These are phyloP conservation scores for Senna tora DNA, from an alignment of 306 rosid species.

Conservation along the genomic window DNA sequence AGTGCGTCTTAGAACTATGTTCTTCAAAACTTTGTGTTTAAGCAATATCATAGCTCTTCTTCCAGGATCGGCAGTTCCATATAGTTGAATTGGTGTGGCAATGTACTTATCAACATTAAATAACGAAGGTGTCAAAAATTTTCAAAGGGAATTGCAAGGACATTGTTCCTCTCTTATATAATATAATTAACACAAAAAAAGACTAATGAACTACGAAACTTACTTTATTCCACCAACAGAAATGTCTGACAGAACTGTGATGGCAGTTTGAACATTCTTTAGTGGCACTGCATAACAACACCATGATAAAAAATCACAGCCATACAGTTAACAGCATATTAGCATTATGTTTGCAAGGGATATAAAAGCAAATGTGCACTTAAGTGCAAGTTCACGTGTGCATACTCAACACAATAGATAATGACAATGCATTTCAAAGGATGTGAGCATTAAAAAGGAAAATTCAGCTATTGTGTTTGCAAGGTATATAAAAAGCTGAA, in stretches of 20 bases:
- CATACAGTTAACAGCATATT: slow-evolving; percentile 25
- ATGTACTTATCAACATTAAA: slow-evolving; percentile 56
- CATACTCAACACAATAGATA: slow-evolving; percentile 10
- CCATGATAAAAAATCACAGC: slow-evolving; percentile 7
- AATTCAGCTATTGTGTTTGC: no score
- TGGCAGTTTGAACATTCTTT: slow-evolving; percentile 63
- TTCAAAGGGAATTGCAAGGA: slow-evolving; percentile 17
- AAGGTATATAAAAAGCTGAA: no score
- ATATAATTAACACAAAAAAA: slow-evolving; percentile 18
- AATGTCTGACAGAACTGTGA: slow-evolving; percentile 83
- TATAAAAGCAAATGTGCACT: not conserved
- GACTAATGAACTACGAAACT: slow-evolving; percentile 42
- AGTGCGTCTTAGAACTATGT: slow-evolving; percentile 78
- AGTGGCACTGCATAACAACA: slow-evolving; percentile 57
- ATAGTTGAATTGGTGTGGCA: slow-evolving; percentile 65
- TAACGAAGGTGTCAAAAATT: slow-evolving; percentile 25
- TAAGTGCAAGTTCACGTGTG: not conserved
- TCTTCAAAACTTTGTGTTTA: slow-evolving; percentile 72
- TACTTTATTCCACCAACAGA: slow-evolving; percentile 99
- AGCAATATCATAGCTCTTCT: slow-evolving; percentile 83
- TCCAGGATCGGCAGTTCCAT: slow-evolving; percentile 39
- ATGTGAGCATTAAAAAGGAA: not conserved
- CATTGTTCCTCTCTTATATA: slow-evolving; percentile 5
- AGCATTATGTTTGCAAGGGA: not conserved
- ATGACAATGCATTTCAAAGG: not conserved